phyloP scores from a whole-genome alignment of 202 grass and related monocot species.

The Tripidium arundinaceum region DNA sequence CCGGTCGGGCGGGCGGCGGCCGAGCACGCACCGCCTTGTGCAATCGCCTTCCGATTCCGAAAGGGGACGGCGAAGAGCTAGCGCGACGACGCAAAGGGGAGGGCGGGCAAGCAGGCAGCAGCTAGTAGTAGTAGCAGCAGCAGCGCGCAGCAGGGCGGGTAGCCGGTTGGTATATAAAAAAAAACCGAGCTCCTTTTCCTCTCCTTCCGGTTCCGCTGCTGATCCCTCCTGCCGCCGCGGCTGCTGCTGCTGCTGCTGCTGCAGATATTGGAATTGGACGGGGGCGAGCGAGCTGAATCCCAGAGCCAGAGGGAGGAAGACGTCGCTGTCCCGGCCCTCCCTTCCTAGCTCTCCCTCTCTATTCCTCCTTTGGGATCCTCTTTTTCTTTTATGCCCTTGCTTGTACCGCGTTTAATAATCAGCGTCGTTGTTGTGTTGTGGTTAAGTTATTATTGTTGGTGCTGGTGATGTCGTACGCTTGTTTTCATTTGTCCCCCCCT shows the following conservation, averaged over 20 bases:
- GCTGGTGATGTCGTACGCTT: conserved; percentile 49
- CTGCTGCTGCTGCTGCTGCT: background rate
- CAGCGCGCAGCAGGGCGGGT: background rate
- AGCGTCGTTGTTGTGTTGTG: conserved; percentile 44
- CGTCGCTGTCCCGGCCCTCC: conserved; percentile 54
- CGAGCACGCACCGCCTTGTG: conserved; percentile 26
- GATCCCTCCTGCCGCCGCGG: conserved; percentile 23
- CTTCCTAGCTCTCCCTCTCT: conserved; percentile 17
- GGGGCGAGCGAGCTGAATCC: conserved; percentile 21
- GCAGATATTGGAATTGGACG: conserved; percentile 61
- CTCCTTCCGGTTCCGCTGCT: background rate
- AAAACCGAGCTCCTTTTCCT: conserved; percentile 6
- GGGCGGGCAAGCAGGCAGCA: background rate
- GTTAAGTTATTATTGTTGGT: conserved; percentile 56
- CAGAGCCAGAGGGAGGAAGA: conserved; percentile 33
- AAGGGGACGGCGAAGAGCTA: conserved; percentile 47
- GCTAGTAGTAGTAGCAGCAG: background rate
- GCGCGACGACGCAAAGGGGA: conserved; percentile 24
- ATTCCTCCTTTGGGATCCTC: conserved; percentile 26
- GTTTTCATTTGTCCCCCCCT: conserved; percentile 44
- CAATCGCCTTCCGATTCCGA: conserved; percentile 98
- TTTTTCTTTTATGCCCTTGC: conserved; percentile 25
- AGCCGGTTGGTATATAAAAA: conserved; percentile 39
- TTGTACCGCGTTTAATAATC: conserved; percentile 46
- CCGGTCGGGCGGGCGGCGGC: conserved; percentile 33